These are phyloP conservation scores for Camellia japonica DNA, from an alignment of 148 eudicot genomes.

Conservation along the genomic window DNA sequence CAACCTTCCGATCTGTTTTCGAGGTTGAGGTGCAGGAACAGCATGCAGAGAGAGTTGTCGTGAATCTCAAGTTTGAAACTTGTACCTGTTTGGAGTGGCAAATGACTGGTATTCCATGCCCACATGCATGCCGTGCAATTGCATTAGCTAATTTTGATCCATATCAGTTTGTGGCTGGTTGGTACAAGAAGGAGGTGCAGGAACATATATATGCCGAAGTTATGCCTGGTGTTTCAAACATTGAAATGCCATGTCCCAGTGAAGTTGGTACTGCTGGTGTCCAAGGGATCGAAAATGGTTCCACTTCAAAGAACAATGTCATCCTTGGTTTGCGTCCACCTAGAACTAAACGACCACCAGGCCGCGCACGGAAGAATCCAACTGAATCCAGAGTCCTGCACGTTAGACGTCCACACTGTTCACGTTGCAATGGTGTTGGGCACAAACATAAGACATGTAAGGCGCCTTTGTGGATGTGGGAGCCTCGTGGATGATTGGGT, in stretches of 20 bases:
- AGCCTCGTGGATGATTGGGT: not conserved
- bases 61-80: constrained; percentile 5
- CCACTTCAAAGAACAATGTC: not conserved
- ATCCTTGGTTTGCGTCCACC: not conserved
- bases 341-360: not conserved
- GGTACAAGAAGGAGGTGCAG: constrained; percentile 11
- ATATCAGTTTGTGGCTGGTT: constrained; percentile 3
- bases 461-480: not conserved
- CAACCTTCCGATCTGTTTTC: not conserved
- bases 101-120: constrained; percentile 15
- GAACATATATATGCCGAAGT: not conserved
- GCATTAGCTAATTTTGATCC: constrained; percentile 5
- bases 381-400: not conserved
- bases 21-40: constrained; percentile 14
- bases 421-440: constrained; percentile 11
- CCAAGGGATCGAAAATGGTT: not conserved
- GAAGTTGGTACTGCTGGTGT: constrained; percentile 3
- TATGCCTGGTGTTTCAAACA: constrained; percentile 1
- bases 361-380: constrained; percentile 10
- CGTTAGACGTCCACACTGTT: not conserved
- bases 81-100: constrained; percentile 16
- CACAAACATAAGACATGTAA: constrained; percentile 10
- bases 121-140: constrained; percentile 9
- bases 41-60: constrained; percentile 3
- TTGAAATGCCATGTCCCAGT: not conserved